phyloP scores from a whole-genome alignment of 495 filamentous ascomycete genomes.

The Pyronema omphalodes region DNA sequence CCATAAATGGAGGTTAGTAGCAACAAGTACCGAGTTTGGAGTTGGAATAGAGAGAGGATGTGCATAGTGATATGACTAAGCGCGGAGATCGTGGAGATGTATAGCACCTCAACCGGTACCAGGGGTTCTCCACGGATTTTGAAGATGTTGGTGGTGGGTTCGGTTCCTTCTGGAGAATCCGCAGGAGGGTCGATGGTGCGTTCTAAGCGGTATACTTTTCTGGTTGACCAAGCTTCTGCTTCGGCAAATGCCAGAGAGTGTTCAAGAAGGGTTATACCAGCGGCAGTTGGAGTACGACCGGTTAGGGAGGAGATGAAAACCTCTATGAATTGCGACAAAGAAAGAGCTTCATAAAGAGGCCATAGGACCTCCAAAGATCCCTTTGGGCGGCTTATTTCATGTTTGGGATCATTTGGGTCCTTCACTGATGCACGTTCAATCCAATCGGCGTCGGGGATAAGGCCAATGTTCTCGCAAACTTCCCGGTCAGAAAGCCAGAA shows the following conservation, averaged over 20 bases:
- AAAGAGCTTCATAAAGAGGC: conserved; percentile 70
- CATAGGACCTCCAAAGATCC: conserved; percentile 74
- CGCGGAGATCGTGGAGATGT: conserved; percentile 71
- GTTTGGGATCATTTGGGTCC: conserved; percentile 22
- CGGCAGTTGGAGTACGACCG: conserved; percentile 55
- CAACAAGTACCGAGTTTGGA: conserved; percentile 60
- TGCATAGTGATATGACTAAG: conserved; percentile 81
- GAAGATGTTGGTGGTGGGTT: conserved; percentile 14
- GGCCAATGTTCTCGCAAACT: conserved; percentile 16
- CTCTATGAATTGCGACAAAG: conserved; percentile 73
- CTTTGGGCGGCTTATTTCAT: conserved; percentile 30
- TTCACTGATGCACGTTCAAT: conserved; percentile 30
- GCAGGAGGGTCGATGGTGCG: background rate
- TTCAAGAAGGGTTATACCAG: conserved; percentile 91
- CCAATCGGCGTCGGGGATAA: conserved; percentile 19
- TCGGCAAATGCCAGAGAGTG: conserved; percentile 93
- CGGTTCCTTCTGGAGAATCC: background rate
- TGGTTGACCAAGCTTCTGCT: conserved; percentile 44
- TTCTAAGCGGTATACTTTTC: conserved; percentile 11
- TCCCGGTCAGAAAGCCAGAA: conserved; percentile 17
- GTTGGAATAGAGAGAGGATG: conserved; percentile 55
- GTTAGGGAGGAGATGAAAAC: conserved; percentile 76
- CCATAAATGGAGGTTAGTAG: conserved; percentile 80
- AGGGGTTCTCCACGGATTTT: conserved; percentile 33
- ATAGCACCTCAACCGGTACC: conserved; percentile 70